Evolutionary conservation across 179 eudicot species (phyloP).

Genomic region (Spergularia azorica): DNA sequence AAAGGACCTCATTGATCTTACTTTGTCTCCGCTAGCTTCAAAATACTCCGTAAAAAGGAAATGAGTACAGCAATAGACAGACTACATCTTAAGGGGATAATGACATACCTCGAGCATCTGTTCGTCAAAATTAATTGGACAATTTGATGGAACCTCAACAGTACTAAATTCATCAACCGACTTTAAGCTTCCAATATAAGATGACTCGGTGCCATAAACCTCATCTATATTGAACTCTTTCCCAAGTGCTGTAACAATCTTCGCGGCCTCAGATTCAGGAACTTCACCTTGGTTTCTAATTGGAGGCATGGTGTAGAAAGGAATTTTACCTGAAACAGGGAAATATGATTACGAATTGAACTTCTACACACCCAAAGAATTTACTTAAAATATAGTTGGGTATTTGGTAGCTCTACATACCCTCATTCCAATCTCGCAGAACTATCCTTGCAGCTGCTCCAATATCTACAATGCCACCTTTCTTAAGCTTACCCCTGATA

Average conservation of each 20-base stretch:
- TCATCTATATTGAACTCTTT: constrained; percentile 85
- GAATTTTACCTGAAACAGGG: constrained; percentile 74
- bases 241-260: constrained; percentile 80
- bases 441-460: constrained; percentile 90
- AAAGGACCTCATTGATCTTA: background rate
- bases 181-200: constrained; percentile 84
- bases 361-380: background rate
- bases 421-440: constrained; percentile 94
- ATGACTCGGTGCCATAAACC: constrained; percentile 73
- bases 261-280: constrained; percentile 62
- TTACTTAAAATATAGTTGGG: background rate
- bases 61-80: background rate
- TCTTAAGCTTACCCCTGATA: constrained; percentile 85
- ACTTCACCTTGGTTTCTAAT: constrained; percentile 60
- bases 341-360: background rate
- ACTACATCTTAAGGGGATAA: background rate
- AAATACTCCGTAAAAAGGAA: no score
- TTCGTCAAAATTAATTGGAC: constrained; percentile 70
- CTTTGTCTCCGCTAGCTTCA: no score
- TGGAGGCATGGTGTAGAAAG: constrained; percentile 92
- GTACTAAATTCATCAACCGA: constrained; percentile 63
- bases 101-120: constrained; percentile 71
- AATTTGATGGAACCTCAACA: constrained; percentile 78
- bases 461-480: constrained; percentile 82
- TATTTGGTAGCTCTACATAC: constrained; percentile 35